Conservation (phyloP, 116 monocot species). For the Papilionanthe hybrid region DNA sequence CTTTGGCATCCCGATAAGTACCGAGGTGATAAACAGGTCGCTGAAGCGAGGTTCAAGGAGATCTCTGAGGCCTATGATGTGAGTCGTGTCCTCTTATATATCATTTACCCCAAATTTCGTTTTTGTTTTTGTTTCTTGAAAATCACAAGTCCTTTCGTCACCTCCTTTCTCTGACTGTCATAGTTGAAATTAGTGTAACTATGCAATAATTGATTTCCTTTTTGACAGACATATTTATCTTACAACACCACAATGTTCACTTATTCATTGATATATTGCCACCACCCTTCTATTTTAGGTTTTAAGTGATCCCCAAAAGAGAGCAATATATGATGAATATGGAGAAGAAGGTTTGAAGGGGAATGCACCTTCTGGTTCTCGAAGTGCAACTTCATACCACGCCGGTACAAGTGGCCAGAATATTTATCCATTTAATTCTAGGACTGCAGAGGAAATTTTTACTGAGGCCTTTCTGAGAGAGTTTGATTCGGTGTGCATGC, state of each 20-base stretch:
- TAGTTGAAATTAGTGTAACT: no score
- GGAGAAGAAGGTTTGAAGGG: conserved; percentile 76
- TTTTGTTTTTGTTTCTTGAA: background rate
- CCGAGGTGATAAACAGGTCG: conserved; percentile 45
- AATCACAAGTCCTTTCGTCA: no score
- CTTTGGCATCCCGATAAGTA: conserved; percentile 88
- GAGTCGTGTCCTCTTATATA: background rate
- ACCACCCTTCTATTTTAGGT: conserved; percentile 24
- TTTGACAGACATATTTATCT: no score
- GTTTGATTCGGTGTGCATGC: conserved; percentile 28
- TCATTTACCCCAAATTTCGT: background rate
- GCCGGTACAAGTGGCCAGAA: conserved; percentile 21
- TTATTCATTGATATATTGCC: background rate
- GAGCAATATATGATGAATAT: conserved; percentile 65
- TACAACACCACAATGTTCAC: no score
- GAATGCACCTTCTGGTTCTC: conserved; percentile 35
- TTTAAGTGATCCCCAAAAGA: conserved; percentile 54
- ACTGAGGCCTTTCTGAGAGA: conserved; percentile 33
- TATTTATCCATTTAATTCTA: conserved; percentile 38
- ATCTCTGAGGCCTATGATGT: conserved; percentile 84
- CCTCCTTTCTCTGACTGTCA: no score
- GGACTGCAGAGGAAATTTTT: conserved; percentile 53
- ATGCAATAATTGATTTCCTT: no score
- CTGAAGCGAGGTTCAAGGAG: conserved; percentile 74
- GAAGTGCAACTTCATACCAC: conserved; percentile 23